phyloP scores from a whole-genome alignment of 768 basidiomycete species.

The Termitomyces sp. region DNA sequence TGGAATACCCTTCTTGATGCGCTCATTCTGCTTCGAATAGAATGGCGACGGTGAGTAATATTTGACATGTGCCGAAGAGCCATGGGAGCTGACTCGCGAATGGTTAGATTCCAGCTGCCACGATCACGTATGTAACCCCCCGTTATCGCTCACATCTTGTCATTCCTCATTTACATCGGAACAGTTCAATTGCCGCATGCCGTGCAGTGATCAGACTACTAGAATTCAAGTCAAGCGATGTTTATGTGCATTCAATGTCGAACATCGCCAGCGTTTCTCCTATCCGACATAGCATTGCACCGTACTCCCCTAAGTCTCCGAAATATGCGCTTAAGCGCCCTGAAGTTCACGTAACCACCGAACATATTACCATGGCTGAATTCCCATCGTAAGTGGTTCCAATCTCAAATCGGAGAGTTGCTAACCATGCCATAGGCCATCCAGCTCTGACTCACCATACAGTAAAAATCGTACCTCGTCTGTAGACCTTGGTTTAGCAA shows the following conservation, averaged over 20 bases:
- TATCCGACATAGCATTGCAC: conserved; percentile 26
- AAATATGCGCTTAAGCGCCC: conserved; percentile 31
- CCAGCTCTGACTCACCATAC: conserved; percentile 22
- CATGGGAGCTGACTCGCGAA: conserved; percentile 10
- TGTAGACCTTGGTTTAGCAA: conserved; percentile 23
- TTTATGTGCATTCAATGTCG: conserved; percentile 44
- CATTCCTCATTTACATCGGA: background rate
- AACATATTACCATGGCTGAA: conserved; percentile 58
- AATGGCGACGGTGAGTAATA: conserved; percentile 45
- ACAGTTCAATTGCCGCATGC: conserved; percentile 61
- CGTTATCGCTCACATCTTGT: conserved; percentile 5
- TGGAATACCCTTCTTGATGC: background rate
- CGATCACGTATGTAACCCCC: conserved; percentile 45
- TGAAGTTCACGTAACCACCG: conserved; percentile 55
- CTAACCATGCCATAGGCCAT: conserved; percentile 8
- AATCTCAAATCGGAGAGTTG: background rate
- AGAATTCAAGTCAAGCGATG: conserved; percentile 45
- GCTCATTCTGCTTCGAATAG: conserved; percentile 23
- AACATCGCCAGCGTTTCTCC: conserved; percentile 30
- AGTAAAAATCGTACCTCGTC: conserved; percentile 22
- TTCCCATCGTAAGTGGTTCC: conserved; percentile 39
- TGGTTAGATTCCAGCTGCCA: conserved; percentile 56
- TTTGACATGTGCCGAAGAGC: background rate
- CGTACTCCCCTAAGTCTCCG: conserved; percentile 24
- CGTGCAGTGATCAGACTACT: conserved; percentile 65